phyloP scores from a whole-genome alignment of 2,329 filamentous ascomycete genomes.

The Phyllosticta citriasiana region DNA sequence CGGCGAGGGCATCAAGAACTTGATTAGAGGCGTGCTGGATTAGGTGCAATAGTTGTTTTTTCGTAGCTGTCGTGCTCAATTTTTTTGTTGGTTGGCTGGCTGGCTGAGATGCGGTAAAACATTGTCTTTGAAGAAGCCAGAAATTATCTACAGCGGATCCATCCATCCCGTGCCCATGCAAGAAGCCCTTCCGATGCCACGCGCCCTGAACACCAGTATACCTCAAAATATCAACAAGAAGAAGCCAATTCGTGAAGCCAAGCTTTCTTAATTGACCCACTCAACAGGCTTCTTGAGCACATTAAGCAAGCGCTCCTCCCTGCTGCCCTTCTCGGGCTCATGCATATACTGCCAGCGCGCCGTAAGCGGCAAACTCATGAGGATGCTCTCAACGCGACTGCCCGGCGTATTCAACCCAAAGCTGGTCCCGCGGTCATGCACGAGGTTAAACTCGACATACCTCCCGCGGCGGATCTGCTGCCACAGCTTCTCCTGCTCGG shows the following conservation, averaged over 20 bases:
- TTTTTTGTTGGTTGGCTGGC: background rate
- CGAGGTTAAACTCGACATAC: constrained; percentile 97
- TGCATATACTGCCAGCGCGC: constrained; percentile 97
- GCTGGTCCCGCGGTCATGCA: constrained; percentile 88
- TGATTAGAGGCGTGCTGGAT: constrained; percentile 21
- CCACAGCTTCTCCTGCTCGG: constrained; percentile 82
- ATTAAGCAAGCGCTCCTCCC: constrained; percentile 73
- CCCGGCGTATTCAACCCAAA: constrained; percentile 92
- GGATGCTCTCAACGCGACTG: constrained; percentile 85
- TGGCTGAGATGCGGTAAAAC: no score
- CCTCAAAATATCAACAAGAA: background rate
- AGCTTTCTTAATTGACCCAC: constrained; percentile 32
- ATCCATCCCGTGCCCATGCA: no score
- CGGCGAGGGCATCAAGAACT: constrained; percentile 25
- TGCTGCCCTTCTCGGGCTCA: constrained; percentile 60
- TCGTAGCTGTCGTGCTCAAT: background rate
- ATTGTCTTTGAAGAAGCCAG: no score
- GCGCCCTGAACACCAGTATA: background rate
- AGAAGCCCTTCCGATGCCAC: no score
- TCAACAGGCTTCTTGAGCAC: constrained; percentile 53
- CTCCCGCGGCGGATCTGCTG: constrained; percentile 89
- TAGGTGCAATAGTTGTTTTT: constrained; percentile 4
- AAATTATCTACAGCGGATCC: no score
- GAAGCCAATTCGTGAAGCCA: no score
- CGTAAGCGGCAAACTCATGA: constrained; percentile 92